These are phyloP conservation scores for Cladochytrium replicatum DNA, from an alignment of 192 early-diverging fungal genomes.

Conservation along the genomic window DNA sequence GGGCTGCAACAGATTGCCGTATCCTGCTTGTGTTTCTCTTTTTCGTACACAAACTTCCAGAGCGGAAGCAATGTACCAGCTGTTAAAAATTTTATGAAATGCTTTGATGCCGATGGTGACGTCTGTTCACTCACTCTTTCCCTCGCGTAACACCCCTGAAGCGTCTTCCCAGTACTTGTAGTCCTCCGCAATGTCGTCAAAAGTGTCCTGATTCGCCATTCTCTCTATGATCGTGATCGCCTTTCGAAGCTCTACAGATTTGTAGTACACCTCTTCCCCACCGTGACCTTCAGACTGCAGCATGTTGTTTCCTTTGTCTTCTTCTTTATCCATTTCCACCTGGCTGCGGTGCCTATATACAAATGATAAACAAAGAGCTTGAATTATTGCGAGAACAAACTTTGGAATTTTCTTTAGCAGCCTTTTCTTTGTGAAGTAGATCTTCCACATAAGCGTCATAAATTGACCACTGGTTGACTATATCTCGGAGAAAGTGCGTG, in stretches of 20 bases:
- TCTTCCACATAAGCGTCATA: conserved; percentile 56
- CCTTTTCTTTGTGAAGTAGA: conserved; percentile 42
- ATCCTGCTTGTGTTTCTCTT: conserved; percentile 52
- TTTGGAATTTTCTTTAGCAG: conserved; percentile 47
- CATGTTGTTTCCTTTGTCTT: conserved; percentile 34
- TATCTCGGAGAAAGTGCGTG: conserved; percentile 35
- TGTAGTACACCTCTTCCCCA: conserved; percentile 51
- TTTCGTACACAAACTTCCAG: conserved; percentile 50
- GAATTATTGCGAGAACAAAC: conserved; percentile 17
- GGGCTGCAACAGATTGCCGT: conserved; percentile 49
- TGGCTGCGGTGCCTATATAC: conserved; percentile 1
- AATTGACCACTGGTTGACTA: conserved; percentile 55
- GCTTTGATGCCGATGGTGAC: not conserved
- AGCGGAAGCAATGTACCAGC: conserved; percentile 44
- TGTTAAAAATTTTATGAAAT: conserved; percentile 6
- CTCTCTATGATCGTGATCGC: conserved; percentile 43
- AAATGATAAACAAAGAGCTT: conserved; percentile 1
- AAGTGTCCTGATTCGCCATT: conserved; percentile 60
- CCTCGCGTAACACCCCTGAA: conserved; percentile 41
- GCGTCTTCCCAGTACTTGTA: conserved; percentile 61
- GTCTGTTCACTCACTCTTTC: conserved; percentile 27
- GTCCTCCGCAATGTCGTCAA: conserved; percentile 55
- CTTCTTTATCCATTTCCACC: conserved; percentile 46
- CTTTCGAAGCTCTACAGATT: conserved; percentile 44
- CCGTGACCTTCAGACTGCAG: conserved; percentile 42